These are phyloP conservation scores for Sutorius eximius DNA, from an alignment of 1,284 basidiomycete species.

Conservation along the genomic window DNA sequence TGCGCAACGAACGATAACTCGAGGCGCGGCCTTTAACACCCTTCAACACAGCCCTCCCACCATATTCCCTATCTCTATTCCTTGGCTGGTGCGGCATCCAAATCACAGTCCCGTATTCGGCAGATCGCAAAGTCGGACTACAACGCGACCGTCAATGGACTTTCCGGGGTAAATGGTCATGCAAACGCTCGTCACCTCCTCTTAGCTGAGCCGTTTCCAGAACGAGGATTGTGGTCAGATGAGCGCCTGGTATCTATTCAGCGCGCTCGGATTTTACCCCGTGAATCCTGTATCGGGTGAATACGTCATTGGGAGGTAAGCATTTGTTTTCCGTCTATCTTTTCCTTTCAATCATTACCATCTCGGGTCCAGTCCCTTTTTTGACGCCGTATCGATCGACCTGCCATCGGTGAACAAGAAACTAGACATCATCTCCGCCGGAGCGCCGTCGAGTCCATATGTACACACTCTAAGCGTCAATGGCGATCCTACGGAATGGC, in stretches of 20 bases:
- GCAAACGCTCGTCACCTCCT: background rate
- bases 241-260: conserved; percentile 86
- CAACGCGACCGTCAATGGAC: conserved; percentile 64
- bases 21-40: background rate
- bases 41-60: conserved; percentile 61
- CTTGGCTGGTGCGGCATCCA: conserved; percentile 65
- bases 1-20: conserved; percentile 13
- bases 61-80: conserved; percentile 84
- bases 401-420: conserved; percentile 46
- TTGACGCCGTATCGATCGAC: conserved; percentile 58
- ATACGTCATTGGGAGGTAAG: conserved; percentile 71
- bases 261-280: conserved; percentile 83
- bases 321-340: background rate
- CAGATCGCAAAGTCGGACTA: conserved; percentile 65
- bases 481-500: conserved; percentile 40
- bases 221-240: conserved; percentile 91
- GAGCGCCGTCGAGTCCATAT: conserved; percentile 57
- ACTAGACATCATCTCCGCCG: conserved; percentile 52
- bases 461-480: conserved; percentile 59
- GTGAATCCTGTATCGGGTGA: conserved; percentile 75
- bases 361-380: conserved; percentile 41
- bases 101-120: conserved; percentile 69
- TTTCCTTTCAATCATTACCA: background rate
- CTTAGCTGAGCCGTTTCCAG: conserved; percentile 33
- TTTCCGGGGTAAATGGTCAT: conserved; percentile 59